Conservation (phyloP, 129 eudicot species). For the Lactuca sativa region DNA sequence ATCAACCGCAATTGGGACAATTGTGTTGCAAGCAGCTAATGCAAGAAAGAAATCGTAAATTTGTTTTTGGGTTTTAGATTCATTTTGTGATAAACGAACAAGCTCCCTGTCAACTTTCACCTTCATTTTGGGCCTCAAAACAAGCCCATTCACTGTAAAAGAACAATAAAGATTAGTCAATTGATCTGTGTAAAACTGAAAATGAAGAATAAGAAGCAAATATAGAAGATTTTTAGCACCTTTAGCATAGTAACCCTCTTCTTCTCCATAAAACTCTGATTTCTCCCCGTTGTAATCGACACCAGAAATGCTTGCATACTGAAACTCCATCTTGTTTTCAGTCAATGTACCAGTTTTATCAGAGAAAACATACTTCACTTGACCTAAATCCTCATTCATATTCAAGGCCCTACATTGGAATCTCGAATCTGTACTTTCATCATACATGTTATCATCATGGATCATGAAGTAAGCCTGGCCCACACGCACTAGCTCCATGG, state of each 20-base stretch:
- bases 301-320: conserved; percentile 81
- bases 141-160: conserved; percentile 60
- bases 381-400: conserved; percentile 93
- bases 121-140: conserved; percentile 71
- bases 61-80: conserved; percentile 44
- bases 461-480: conserved; percentile 98
- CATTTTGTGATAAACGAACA: conserved; percentile 40
- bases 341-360: conserved; percentile 96
- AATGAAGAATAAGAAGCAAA: background rate
- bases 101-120: conserved; percentile 71
- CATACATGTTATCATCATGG: conserved; percentile 60
- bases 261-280: conserved; percentile 42
- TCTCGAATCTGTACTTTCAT: conserved; percentile 55
- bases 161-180: background rate
- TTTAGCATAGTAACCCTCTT: conserved; percentile 50
- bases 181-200: no score
- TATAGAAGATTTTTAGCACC: conserved; percentile 37
- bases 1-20: conserved; percentile 70
- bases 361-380: conserved; percentile 85
- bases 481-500: conserved; percentile 94
- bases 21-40: conserved; percentile 94
- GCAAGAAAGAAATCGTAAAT: conserved; percentile 76
- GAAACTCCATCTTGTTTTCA: conserved; percentile 98
- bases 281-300: conserved; percentile 55
- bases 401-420: conserved; percentile 94